Evolutionary conservation across 805 yeast genomes (phyloP), one percentile per base, ranked within the genome.

Genomic region (Lipomyces chichibuensis): DNA sequence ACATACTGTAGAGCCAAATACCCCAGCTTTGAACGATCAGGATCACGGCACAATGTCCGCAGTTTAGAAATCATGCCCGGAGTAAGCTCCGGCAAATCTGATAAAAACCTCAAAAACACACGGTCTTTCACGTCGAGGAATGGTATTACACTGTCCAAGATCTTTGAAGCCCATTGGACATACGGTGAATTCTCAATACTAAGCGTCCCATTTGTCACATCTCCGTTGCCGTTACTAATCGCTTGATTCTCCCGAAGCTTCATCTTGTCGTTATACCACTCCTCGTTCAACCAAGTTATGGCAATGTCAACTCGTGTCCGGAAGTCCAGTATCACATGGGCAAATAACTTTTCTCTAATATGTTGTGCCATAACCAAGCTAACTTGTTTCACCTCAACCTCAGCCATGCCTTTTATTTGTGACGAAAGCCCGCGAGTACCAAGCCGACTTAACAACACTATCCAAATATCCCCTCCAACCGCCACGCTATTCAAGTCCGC

Each of bases 271-370:
- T 85, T 81, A 78, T 86, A 88, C 96, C 97, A 95, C 77, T 95
- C 99, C 78, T 95, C 99, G 74, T 90, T 93, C 64, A 95, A 80
- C 99, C 99, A 95, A 69, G 90, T 92, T 51, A 94, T 87, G 23
- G 92, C 87, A 46, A 88, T 78, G 66, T 91, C 96, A 13, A 93
- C 83, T 46, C 94, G 81, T 9, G 81, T 82, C 64, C 89, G 89
- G 72, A 93, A 87, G 74, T 90, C 91, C 11, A 84, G 87, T 73
- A 91, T 81, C 64, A 92, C 88, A 75, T 89, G 90, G 20, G 87
- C 86, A 67, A 89, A 88, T 11, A 95, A 79, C 27, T 91, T 85
- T 27, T 84, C 86, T 72, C 97, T 83, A 13, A 94, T 85, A 67
- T 86, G 75, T 63, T 86, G 84, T 67, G 91, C 82, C 76, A 85